Percentiles rank a stretch among this genome's conserved stretches.
These are phyloP conservation scores for Puccinia hordei DNA, from an alignment of 1,284 basidiomycete species.

Conservation along the genomic window DNA sequence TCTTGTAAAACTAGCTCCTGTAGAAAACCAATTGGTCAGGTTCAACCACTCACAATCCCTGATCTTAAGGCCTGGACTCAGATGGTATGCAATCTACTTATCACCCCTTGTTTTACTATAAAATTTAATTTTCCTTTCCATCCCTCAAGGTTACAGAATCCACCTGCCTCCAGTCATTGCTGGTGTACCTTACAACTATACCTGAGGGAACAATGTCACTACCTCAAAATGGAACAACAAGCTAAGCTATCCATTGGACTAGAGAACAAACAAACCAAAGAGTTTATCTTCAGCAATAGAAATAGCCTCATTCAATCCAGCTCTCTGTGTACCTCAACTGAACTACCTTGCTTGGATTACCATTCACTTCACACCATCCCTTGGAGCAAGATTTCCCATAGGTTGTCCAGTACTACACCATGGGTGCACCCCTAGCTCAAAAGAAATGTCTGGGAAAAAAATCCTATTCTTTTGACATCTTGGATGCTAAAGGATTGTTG, in stretches of 20 bases:
- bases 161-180: constrained; percentile 63
- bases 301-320: constrained; percentile 59
- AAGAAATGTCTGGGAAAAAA: too few relatives aligned
- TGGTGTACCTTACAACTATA: constrained; percentile 63
- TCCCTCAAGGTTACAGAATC: constrained; percentile 59
- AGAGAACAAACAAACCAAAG: constrained; percentile 52
- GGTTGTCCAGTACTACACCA: constrained; percentile 64
- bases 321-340: constrained; percentile 62
- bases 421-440: too few relatives aligned
- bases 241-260: constrained; percentile 52
- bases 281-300: constrained; percentile 53
- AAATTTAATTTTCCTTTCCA: constrained; percentile 17
- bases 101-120: not conserved
- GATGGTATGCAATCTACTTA: constrained; percentile 68
- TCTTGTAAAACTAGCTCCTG: constrained; percentile 66
- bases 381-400: constrained; percentile 51
- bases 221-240: constrained; percentile 61
- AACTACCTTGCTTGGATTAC: constrained; percentile 52
- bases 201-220: constrained; percentile 63
- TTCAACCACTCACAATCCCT: constrained; percentile 59
- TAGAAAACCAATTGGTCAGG: constrained; percentile 64
- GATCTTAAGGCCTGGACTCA: constrained; percentile 78
- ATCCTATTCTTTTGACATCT: too few relatives aligned
- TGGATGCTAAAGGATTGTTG: too few relatives aligned
- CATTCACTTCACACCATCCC: constrained; percentile 52